Evolutionary conservation across 306 rosid genomes (phyloP).

Genomic region (Comarum palustre): DNA sequence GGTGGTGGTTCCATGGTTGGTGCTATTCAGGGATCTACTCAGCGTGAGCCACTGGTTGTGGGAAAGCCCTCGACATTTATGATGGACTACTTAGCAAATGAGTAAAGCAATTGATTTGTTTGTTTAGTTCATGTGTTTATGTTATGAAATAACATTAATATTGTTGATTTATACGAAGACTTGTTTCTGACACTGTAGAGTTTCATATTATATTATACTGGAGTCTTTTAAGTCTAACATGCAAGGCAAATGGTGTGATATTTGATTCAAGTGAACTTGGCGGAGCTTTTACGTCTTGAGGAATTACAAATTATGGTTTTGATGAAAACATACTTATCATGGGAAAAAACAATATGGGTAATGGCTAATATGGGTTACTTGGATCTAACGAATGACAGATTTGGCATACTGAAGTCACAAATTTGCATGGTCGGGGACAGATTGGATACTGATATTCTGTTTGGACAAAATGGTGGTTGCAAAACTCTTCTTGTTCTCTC

Average conservation of each 20-base stretch:
- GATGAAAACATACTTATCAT: constrained; percentile 12
- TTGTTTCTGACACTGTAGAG: background rate
- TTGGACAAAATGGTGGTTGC: constrained; percentile 98
- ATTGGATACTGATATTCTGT: constrained; percentile 87
- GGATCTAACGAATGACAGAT: constrained; percentile 44
- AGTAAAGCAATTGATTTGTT: constrained; percentile 42
- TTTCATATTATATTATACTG: background rate
- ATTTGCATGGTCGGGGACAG: constrained; percentile 99
- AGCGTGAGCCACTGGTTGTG: constrained; percentile 90
- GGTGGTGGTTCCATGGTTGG: constrained; percentile 99
- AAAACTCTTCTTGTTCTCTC: constrained; percentile 94
- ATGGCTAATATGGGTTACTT: constrained; percentile 1
- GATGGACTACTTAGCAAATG: constrained; percentile 89
- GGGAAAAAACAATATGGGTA: background rate
- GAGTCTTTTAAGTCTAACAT: background rate
- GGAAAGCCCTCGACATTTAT: constrained; percentile 98
- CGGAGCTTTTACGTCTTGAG: background rate
- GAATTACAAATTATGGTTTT: background rate
- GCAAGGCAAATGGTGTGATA: background rate
- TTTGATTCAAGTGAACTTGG: background rate
- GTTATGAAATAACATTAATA: background rate
- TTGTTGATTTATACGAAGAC: constrained; percentile 5
- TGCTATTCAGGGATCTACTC: constrained; percentile 81
- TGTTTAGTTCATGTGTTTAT: background rate
- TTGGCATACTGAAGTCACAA: constrained; percentile 83